Percentiles rank a stretch among this genome's conserved stretches.
Conservation (phyloP, 2,329 filamentous ascomycete genomes). For the Stylonectria norvegica region DNA sequence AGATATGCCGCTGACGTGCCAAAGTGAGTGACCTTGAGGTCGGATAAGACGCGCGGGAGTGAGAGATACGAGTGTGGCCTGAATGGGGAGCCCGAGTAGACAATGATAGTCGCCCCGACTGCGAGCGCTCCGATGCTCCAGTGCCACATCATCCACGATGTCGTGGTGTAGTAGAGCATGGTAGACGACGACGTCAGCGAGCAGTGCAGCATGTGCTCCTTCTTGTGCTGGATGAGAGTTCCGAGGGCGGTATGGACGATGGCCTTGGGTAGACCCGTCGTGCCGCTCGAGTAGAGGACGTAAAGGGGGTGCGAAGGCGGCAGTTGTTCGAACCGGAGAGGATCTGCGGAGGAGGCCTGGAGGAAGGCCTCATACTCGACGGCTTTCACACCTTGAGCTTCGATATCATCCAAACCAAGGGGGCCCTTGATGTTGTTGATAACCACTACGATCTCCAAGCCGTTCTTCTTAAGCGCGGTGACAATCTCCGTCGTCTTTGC, state of each 20-base stretch:
- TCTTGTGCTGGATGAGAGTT: constrained; percentile 93
- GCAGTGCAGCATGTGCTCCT: constrained; percentile 86
- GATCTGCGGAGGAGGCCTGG: constrained; percentile 38
- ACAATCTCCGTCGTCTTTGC: constrained; percentile 78
- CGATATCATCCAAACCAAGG: constrained; percentile 41
- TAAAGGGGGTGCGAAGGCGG: constrained; percentile 86
- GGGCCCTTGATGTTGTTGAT: constrained; percentile 61
- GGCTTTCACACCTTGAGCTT: constrained; percentile 37
- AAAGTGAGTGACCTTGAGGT: constrained; percentile 83
- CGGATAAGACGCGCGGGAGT: constrained; percentile 76
- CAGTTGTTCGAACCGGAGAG: constrained; percentile 69
- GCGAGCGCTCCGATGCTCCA: constrained; percentile 88
- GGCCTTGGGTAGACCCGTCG: constrained; percentile 82
- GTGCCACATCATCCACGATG: constrained; percentile 99
- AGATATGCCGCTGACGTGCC: constrained; percentile 94
- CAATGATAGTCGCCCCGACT: constrained; percentile 74
- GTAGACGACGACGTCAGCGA: constrained; percentile 70
- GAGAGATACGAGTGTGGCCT: constrained; percentile 73
- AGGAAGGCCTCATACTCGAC: constrained; percentile 47
- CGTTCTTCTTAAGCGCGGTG: constrained; percentile 54
- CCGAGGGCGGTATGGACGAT: constrained; percentile 91
- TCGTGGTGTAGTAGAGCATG: constrained; percentile 91
- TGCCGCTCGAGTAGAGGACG: constrained; percentile 90
- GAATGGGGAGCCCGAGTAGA: constrained; percentile 94
- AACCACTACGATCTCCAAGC: constrained; percentile 68